Conservation (phyloP, 106 monocot species). For the Posidonia australis region DNA sequence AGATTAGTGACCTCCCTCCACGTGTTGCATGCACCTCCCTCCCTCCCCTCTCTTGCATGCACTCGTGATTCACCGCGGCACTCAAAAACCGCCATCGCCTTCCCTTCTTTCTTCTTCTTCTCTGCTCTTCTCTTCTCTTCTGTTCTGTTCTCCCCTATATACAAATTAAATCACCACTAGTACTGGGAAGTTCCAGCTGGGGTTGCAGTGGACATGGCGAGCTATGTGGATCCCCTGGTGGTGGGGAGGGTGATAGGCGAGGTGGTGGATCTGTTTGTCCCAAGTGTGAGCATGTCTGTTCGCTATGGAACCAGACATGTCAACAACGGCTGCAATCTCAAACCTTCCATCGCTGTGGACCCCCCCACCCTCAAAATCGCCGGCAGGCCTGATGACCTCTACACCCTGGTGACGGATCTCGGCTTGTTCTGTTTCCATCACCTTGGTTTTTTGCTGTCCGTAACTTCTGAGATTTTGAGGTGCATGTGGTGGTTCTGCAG, state of each 20-base stretch:
- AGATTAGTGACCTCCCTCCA: too few relatives aligned
- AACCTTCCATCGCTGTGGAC: constrained; percentile 37
- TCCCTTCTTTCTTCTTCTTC: neutral
- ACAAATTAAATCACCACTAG: neutral
- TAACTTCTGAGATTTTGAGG: too few relatives aligned
- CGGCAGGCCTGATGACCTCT: constrained; percentile 30
- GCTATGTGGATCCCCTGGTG: constrained; percentile 49
- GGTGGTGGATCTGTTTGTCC: constrained; percentile 74
- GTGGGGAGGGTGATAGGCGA: constrained; percentile 79
- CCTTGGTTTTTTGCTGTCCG: too few relatives aligned
- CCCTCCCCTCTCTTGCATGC: neutral
- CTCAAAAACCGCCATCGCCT: too few relatives aligned
- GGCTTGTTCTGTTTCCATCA: constrained; percentile 1
- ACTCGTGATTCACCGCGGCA: neutral
- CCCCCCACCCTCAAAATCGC: constrained; percentile 41
- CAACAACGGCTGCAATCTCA: constrained; percentile 58
- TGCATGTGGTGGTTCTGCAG: too few relatives aligned
- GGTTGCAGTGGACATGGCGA: constrained; percentile 25
- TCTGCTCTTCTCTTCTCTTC: too few relatives aligned
- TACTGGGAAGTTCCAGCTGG: neutral
- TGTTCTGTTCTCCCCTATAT: neutral
- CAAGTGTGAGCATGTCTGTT: constrained; percentile 39
- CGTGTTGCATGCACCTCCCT: constrained; percentile 8
- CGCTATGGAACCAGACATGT: constrained; percentile 43
- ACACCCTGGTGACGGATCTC: constrained; percentile 32